Conservation (phyloP, 1,284 basidiomycete genomes). For the Pseudozyma flocculosa region DNA sequence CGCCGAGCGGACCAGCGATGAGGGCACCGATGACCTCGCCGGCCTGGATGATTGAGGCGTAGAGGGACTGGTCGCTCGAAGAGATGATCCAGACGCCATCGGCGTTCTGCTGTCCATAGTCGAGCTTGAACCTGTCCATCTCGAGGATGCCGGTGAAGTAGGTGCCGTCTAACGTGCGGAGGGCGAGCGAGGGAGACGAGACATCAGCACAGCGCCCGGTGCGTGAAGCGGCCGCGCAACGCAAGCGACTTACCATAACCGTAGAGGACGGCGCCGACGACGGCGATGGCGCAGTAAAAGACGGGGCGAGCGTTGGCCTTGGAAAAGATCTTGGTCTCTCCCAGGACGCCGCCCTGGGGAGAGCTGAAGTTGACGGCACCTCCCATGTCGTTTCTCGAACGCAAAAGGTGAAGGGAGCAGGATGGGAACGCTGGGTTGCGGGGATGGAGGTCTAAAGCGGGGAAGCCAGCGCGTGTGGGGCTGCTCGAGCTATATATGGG, state of each 20-base stretch:
- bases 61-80: slow-evolving; percentile 45
- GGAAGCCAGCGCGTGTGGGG: too few species aligned
- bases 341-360: slow-evolving; percentile 26
- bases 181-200: neutral
- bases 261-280: slow-evolving; percentile 57
- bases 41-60: slow-evolving; percentile 60
- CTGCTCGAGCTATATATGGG: too few species aligned
- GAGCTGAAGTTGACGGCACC: slow-evolving; percentile 13
- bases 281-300: slow-evolving; percentile 54
- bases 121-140: slow-evolving; percentile 47
- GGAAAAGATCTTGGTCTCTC: slow-evolving; percentile 43
- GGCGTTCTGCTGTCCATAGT: slow-evolving; percentile 48
- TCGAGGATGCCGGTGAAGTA: slow-evolving; percentile 57
- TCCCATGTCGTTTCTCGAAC: too few species aligned
- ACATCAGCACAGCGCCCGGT: neutral
- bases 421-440: too few species aligned
- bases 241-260: slow-evolving; percentile 50
- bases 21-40: slow-evolving; percentile 61
- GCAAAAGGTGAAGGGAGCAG: too few species aligned
- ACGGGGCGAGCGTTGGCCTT: slow-evolving; percentile 54
- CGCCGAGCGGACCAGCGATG: slow-evolving; percentile 59
- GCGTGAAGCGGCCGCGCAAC: too few species aligned
- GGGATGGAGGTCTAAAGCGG: too few species aligned
- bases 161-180: slow-evolving; percentile 34
- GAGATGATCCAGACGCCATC: slow-evolving; percentile 37